Conservation (phyloP, 129 eudicot genomes). For the Oenanthe sinensis region DNA sequence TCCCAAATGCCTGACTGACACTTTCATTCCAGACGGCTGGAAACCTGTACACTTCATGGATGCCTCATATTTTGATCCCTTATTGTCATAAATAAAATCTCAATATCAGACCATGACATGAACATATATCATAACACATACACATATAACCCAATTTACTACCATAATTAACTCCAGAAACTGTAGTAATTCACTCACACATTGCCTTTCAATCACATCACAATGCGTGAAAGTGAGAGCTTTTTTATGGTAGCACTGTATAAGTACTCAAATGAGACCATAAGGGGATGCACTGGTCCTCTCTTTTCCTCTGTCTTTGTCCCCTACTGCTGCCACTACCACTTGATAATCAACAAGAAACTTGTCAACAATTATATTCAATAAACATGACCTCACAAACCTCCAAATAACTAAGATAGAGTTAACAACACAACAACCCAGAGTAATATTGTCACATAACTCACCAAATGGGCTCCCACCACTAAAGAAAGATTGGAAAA, state of each 20-base stretch:
- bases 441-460: slow-evolving; percentile 15
- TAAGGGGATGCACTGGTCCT: slow-evolving; percentile 44
- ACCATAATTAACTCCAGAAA: no score
- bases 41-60: no score
- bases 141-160: no score
- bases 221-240: slow-evolving; percentile 64
- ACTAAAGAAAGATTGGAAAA: slow-evolving; percentile 74
- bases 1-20: no score
- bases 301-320: slow-evolving; percentile 33
- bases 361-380: not conserved
- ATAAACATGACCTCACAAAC: no score
- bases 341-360: slow-evolving; percentile 24
- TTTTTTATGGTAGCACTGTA: slow-evolving; percentile 53
- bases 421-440: not conserved
- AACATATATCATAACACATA: no score
- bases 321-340: slow-evolving; percentile 61
- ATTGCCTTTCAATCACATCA: slow-evolving; percentile 53
- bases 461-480: slow-evolving; percentile 61
- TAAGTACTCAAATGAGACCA: slow-evolving; percentile 68
- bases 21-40: no score
- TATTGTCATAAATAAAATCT: no score
- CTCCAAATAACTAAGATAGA: not conserved
- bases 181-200: slow-evolving; percentile 34
- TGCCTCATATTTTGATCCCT: no score
- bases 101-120: no score